Conservation (phyloP, 495 filamentous ascomycete species). For the Cenococcum geophilum region DNA sequence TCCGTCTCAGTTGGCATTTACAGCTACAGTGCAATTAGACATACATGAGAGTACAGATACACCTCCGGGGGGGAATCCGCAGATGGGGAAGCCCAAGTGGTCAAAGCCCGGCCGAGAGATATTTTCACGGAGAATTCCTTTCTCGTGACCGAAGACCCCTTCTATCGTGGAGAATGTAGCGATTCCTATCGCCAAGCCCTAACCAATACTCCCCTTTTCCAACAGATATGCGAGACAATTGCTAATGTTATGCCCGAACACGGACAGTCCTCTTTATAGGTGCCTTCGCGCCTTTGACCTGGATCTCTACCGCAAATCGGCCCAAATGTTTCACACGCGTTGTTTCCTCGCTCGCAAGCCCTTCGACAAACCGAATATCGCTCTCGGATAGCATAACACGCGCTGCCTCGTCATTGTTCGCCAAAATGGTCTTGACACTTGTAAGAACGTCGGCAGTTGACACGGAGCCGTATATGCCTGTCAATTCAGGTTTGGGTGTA, state of each 20-base stretch:
- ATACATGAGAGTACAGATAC: background rate
- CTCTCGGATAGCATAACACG: slow-evolving; percentile 47
- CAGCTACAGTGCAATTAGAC: slow-evolving; percentile 14
- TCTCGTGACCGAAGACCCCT: background rate
- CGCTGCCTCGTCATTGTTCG: slow-evolving; percentile 44
- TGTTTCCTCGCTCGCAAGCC: slow-evolving; percentile 25
- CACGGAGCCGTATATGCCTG: slow-evolving; percentile 53
- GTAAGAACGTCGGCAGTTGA: slow-evolving; percentile 48
- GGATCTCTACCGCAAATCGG: slow-evolving; percentile 49
- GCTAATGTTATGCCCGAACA: slow-evolving; percentile 32
- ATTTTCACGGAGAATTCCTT: background rate
- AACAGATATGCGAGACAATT: background rate
- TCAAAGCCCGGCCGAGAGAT: slow-evolving; percentile 1
- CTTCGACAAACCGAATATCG: slow-evolving; percentile 46
- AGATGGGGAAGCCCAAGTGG: background rate
- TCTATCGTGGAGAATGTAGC: background rate
- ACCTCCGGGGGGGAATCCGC: slow-evolving; percentile 1
- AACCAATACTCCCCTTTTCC: background rate
- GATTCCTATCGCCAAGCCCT: background rate
- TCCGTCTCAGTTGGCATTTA: slow-evolving; percentile 10
- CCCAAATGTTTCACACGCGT: slow-evolving; percentile 50
- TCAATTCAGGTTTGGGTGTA: slow-evolving; percentile 22
- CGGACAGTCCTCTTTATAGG: slow-evolving; percentile 44
- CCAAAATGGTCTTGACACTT: slow-evolving; percentile 45
- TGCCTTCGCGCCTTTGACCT: slow-evolving; percentile 44